phyloP scores from a whole-genome alignment of 2,329 filamentous ascomycete genomes.

The Geosmithia morbida region DNA sequence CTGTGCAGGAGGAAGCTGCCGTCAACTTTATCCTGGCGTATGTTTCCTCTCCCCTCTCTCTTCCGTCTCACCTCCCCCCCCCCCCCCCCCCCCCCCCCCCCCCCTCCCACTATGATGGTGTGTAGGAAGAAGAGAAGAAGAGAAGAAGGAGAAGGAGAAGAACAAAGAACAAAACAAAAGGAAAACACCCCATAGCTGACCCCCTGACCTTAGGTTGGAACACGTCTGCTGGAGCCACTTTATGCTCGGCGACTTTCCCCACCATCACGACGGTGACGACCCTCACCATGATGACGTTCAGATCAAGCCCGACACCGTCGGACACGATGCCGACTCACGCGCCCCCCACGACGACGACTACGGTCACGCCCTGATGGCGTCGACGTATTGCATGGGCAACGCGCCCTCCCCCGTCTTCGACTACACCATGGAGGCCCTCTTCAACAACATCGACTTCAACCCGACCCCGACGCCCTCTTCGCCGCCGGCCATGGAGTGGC shows the following conservation, averaged over 20 bases:
- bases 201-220: too few species aligned
- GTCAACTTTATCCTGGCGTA: constrained; percentile 41
- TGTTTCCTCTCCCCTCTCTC: constrained; percentile 6
- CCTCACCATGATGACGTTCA: too few species aligned
- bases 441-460: not conserved
- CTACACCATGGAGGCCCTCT: constrained; percentile 1
- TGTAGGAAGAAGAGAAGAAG: too few species aligned
- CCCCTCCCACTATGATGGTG: too few species aligned
- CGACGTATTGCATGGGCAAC: constrained; percentile 22
- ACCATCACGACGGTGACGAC: constrained; percentile 8
- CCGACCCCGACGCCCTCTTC: constrained; percentile 4
- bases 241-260: constrained; percentile 21
- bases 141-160: too few species aligned
- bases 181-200: too few species aligned
- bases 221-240: constrained; percentile 39
- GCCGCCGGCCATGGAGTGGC: constrained; percentile 18
- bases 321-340: too few species aligned
- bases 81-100: too few species aligned
- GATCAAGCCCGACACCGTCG: too few species aligned
- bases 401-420: constrained; percentile 20
- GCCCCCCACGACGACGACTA: constrained; percentile 8
- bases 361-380: constrained; percentile 30
- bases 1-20: constrained; percentile 26
- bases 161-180: too few species aligned
- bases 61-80: not conserved